Conservation (phyloP, 495 filamentous ascomycete species). For the Penicillium psychrofluorescens region DNA sequence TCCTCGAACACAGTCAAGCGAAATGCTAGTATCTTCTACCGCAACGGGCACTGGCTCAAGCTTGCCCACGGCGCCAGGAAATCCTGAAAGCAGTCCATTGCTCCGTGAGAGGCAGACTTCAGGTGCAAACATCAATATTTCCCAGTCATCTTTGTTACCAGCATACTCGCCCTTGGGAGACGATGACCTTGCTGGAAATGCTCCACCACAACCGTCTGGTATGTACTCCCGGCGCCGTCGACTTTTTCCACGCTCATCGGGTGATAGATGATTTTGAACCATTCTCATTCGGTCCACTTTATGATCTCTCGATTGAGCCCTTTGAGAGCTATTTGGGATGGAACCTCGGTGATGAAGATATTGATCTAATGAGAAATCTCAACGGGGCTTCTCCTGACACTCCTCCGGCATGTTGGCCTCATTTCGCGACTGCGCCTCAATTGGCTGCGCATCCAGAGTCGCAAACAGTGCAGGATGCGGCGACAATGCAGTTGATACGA, state of each 20-base stretch:
- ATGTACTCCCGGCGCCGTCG: not conserved
- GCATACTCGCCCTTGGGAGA: not conserved
- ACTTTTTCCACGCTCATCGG: not conserved
- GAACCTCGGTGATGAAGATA: constrained; percentile 1
- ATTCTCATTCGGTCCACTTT: constrained; percentile 1
- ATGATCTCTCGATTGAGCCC: constrained; percentile 1
- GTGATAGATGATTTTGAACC: not conserved
- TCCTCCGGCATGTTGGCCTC: not conserved
- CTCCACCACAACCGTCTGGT: not conserved
- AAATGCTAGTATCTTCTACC: not conserved
- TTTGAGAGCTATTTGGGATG: constrained; percentile 1
- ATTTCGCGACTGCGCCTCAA: not conserved
- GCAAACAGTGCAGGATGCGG: not conserved
- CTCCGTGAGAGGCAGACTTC: not conserved
- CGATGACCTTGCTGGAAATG: not conserved
- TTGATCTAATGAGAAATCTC: not conserved
- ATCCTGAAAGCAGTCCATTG: not conserved
- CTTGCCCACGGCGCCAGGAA: not conserved
- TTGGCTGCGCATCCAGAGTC: not conserved
- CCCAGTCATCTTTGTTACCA: not conserved
- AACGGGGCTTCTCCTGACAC: constrained; percentile 1
- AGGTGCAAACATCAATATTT: not conserved
- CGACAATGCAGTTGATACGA: not conserved
- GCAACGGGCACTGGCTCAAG: not conserved
- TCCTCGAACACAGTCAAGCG: not conserved